Base-by-base conservation (phyloP, 129 eudicot species). In the Artemisia annua region DNA sequence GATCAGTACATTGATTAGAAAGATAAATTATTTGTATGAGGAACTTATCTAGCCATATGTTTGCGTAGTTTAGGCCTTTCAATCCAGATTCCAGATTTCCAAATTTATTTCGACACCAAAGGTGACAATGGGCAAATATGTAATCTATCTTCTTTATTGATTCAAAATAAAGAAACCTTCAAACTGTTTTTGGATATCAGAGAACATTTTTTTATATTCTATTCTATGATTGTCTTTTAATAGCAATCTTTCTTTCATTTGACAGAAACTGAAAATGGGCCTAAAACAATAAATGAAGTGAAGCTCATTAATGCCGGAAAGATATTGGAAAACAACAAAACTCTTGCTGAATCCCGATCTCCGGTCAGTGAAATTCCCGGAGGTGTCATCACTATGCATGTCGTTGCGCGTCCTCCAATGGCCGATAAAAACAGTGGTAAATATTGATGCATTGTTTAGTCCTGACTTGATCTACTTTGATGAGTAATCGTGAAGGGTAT, bases 221-320 rank as follows among this genome's bases (percentile, higher is more conserved):
- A 17, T 13, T 35, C 5, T 20, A 1, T 19, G 4, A 57, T 57
- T 43, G 46, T 39, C 15, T 55, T 71, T 30, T 71, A 5, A 12
- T 39, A n/a, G 14, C 44, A 19, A 57, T 71, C 22, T 20, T 20
- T 20, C 0, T 20, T 20, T 20, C 22, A 20, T 20, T 20, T 20
- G 22, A 20, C 22, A 20, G 0, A 20, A 20, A 20, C 0, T 20
- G 22, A 20, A 20, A 20, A 20, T 20, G 22, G 22, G 66, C 75
- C 75, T 15, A 87, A 81, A 77, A 69, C 88, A 30, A 75, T 81
- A 75, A 79, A 72, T 28, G 91, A 87, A 68, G 70, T 87, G 81
- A 83, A 87, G 86, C 86, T 87, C 16, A 87, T 87, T 55, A 87
- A 83, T 72, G 91, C 88, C 11, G 91, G 88, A 75, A 87, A 74